phyloP scores from a whole-genome alignment of 2,329 filamentous ascomycete species.

The Clonostachys rosea region DNA sequence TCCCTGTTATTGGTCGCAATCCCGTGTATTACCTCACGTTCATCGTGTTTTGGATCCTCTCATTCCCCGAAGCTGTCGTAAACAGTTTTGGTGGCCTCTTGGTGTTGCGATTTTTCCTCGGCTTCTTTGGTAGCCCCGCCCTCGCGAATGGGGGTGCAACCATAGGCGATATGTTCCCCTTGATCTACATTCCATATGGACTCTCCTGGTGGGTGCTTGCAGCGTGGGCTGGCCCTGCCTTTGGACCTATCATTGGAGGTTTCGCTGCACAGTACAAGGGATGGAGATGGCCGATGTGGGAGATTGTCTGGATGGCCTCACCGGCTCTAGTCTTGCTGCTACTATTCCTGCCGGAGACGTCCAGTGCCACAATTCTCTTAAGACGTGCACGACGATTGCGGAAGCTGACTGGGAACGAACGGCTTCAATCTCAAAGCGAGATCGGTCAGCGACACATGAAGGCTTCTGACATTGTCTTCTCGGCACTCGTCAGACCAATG shows the following conservation, averaged over 20 bases:
- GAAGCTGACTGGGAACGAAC: conserved; percentile 43
- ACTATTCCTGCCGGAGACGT: conserved; percentile 54
- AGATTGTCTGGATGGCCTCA: conserved; percentile 23
- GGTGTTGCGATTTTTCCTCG: conserved; percentile 44
- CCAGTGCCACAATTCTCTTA: conserved; percentile 45
- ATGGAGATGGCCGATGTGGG: conserved; percentile 43
- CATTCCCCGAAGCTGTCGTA: conserved; percentile 46
- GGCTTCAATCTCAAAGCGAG: conserved; percentile 47
- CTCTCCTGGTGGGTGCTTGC: conserved; percentile 37
- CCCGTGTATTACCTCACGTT: conserved; percentile 53
- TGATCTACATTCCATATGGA: conserved; percentile 31
- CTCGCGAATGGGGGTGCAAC: conserved; percentile 18
- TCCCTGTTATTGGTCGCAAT: conserved; percentile 53
- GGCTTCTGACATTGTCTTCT: conserved; percentile 30
- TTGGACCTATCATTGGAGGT: conserved; percentile 41
- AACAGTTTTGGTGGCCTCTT: conserved; percentile 48
- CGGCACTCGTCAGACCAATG: conserved; percentile 28
- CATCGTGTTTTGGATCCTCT: conserved; percentile 51
- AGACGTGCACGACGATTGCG: conserved; percentile 49
- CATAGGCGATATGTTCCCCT: conserved; percentile 18
- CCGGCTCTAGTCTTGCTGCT: conserved; percentile 36
- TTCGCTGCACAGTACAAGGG: conserved; percentile 34
- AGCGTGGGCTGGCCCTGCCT: conserved; percentile 14
- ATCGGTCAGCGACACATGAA: conserved; percentile 45
- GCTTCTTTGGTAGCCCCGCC: conserved; percentile 31